These are phyloP conservation scores for Scleromitrula shiraiana DNA, from an alignment of 2,329 filamentous ascomycete species.

Conservation along the genomic window DNA sequence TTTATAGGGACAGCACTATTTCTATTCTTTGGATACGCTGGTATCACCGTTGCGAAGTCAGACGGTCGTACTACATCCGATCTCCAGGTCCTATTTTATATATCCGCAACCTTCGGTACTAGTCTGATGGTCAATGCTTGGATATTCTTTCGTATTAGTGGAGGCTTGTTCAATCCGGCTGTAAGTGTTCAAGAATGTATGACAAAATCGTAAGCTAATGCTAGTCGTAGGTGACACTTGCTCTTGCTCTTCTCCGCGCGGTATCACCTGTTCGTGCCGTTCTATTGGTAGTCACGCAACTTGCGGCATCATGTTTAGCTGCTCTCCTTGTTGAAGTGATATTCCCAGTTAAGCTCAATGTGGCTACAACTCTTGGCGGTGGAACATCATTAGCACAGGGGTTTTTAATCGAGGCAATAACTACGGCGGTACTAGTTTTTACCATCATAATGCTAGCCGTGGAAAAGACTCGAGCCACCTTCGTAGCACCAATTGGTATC, in stretches of 20 bases:
- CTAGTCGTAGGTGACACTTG: conserved; percentile 27
- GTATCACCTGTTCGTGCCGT: conserved; percentile 28
- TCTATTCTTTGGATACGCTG: conserved; percentile 30
- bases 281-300: conserved; percentile 30
- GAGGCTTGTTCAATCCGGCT: conserved; percentile 45
- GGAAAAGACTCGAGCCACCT: conserved; percentile 38
- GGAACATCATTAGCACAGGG: conserved; percentile 37
- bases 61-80: conserved; percentile 12
- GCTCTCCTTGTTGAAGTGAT: conserved; percentile 36
- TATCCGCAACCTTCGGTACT: conserved; percentile 28
- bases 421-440: conserved; percentile 42
- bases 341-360: conserved; percentile 26
- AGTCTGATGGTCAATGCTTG: conserved; percentile 44
- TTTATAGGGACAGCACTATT: conserved; percentile 32
- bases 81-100: conserved; percentile 33
- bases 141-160: conserved; percentile 45
- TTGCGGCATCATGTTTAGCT: conserved; percentile 31
- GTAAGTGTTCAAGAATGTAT: conserved; percentile 10
- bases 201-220: neutral
- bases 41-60: conserved; percentile 21
- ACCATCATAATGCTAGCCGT: conserved; percentile 43
- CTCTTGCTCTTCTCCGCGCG: conserved; percentile 31
- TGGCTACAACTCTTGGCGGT: conserved; percentile 36
- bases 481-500: conserved; percentile 40
- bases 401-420: conserved; percentile 41